Evolutionary conservation across 78 protist species (phyloP), one percentile per base, ranked within the genome.

Genomic region (slime mould (Dictyostelium discoideum)): DNA sequence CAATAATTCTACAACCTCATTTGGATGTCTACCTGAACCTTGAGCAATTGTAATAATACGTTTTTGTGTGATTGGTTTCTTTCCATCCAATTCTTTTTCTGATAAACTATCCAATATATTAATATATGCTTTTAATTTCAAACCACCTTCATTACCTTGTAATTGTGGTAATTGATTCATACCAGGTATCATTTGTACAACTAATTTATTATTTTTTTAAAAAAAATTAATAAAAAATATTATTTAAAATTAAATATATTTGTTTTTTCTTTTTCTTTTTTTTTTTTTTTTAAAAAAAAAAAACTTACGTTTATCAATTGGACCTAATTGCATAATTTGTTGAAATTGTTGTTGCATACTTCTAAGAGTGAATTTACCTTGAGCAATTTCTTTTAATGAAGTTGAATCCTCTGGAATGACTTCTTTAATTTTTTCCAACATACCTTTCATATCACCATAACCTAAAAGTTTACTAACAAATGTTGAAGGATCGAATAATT

Each of bases 311-410:
- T 96, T 97, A 74, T 80, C 83, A 20, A 99, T 77, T 60, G 99
- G 99, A 63, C 99, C 99, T 85, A 98, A 74, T 86, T 96, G 82
- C 92, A 96, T 46, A 65, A 98, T 82, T 60, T 92, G 97, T 90
- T 96, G 98, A 85, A 99, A 93, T 93, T 99, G 99, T 87, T 97
- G 99, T 89, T 96, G 92, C 99, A 99, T 93, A 97, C 98, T 99
- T 69, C 99, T 96, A 24, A 99, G 85, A 3, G 99, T 96, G 78
- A 98, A 98, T 44, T 95, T 84, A 13, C 99, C 93, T 20, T 9
- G 4, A 16, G 92, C 81, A 37, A 80, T 85, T 74, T 84, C 85
- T 13, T 73, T 84, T 2, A 72, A 42, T 40, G 96, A 80, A 18
- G 69, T 26, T 6, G 94, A 40, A 44, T 86, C 93, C 16, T 72